phyloP scores from a whole-genome alignment of 2,329 filamentous ascomycete species.

The Colletotrichum incanum region DNA sequence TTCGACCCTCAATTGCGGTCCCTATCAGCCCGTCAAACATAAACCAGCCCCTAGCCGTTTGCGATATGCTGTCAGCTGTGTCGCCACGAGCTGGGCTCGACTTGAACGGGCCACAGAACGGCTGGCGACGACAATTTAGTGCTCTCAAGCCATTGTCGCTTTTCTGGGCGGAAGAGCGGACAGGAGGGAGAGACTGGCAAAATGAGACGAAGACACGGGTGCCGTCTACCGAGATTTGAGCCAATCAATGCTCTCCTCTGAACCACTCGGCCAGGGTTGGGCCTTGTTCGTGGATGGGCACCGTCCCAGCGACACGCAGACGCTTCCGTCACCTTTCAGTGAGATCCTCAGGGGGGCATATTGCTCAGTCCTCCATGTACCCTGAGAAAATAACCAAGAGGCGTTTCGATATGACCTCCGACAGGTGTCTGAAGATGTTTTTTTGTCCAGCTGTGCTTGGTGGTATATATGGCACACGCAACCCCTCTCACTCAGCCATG shows the following conservation, averaged over 20 bases:
- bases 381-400: not conserved
- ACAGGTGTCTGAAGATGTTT: not conserved
- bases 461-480: conserved; percentile 8
- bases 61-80: conserved; percentile 20
- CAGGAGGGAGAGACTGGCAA: conserved; percentile 10
- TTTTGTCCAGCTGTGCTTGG: not conserved
- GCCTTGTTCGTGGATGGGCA: conserved; percentile 30
- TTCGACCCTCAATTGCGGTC: not conserved
- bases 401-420: not conserved
- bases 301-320: conserved; percentile 37
- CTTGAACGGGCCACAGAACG: conserved; percentile 19
- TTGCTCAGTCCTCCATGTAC: conserved; percentile 15
- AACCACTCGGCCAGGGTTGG: conserved; percentile 32
- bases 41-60: conserved; percentile 17
- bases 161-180: conserved; percentile 20
- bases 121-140: conserved; percentile 11
- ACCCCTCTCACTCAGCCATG: conserved; percentile 6
- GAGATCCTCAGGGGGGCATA: conserved; percentile 26
- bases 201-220: conserved; percentile 39
- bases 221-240: conserved; percentile 32
- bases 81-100: conserved; percentile 16
- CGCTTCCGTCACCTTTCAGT: conserved; percentile 37
- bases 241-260: conserved; percentile 34
- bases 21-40: conserved; percentile 11
- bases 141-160: conserved; percentile 8